Base-by-base conservation (phyloP, 345 rosid species). In the Syzygium oleosum region DNA sequence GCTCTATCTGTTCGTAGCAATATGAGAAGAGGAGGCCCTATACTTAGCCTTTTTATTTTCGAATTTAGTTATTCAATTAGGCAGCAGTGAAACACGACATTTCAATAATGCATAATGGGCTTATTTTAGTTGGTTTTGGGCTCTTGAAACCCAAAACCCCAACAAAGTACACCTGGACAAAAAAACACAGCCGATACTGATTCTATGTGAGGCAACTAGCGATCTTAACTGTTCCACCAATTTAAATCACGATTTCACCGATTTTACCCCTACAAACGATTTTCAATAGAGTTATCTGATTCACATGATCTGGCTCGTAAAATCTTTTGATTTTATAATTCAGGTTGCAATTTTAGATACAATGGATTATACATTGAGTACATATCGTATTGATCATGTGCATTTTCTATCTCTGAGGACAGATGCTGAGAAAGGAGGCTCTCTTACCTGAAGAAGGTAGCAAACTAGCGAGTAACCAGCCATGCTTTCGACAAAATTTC, bases 401-500 rank as follows among this genome's bases (percentile, higher is more conserved):
- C 83, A 73, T 38, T 73, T 73, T 73, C 83, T 19, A 19, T 73
- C 43, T 73, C 83, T 73, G 83, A 38, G 49, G 38, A 19, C 83
- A 73, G 83, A 73, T 73, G 23, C 41, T 0, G 14, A 73, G 83
- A 73, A 73, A 73, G 80, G 52, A 51, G 51, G 59, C 38, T 52
- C 84, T 19, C 84, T 80, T 88, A 97, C 99, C 98, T 97, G 99
- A 80, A 98, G 95, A 86, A 98, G 97, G 92, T 98, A 98, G 94
- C 99, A 98, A 87, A 98, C 99, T 78, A 98, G 92, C 73, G 99
- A 98, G 94, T 97, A 98, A 89, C 99, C 99, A 78, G 98, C 99
- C 99, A 98, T 96, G 92, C 99, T 97, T 91, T 97, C 99, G 55
- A 98, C 99, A 91, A 97, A 98, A 91, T 96, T 98, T 92, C 99